phyloP scores from a whole-genome alignment of 306 rosid species.

The Styphnolobium japonicum region DNA sequence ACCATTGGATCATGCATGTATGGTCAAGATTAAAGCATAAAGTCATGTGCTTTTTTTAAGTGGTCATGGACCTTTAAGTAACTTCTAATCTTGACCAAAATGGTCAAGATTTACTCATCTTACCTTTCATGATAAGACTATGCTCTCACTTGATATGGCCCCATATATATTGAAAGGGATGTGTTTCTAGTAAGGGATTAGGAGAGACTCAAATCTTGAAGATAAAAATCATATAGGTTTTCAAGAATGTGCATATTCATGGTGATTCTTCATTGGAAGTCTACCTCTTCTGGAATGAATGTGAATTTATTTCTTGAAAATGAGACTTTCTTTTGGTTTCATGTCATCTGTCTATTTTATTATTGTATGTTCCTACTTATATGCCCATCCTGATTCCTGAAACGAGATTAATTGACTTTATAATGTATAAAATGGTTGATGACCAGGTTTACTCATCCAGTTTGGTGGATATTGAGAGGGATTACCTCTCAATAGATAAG shows the following conservation, averaged over 20 bases:
- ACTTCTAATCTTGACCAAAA: too few species aligned
- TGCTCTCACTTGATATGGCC: too few species aligned
- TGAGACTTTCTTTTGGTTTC: background rate
- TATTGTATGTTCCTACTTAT: background rate
- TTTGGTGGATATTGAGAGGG: conserved; percentile 81
- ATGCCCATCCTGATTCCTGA: background rate
- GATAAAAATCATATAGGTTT: background rate
- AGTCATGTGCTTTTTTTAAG: too few species aligned
- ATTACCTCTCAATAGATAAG: conserved; percentile 66
- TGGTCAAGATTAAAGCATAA: too few species aligned
- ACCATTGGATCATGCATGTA: too few species aligned
- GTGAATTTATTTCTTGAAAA: conserved; percentile 21
- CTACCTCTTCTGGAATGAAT: background rate
- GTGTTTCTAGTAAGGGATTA: background rate
- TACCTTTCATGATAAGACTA: too few species aligned
- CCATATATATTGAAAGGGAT: background rate
- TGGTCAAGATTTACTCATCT: too few species aligned
- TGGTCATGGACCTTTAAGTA: too few species aligned
- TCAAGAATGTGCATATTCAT: conserved; percentile 1
- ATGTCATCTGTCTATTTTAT: background rate
- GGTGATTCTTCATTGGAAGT: conserved; percentile 12
- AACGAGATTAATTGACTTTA: conserved; percentile 4
- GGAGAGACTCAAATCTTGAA: background rate
- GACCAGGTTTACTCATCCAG: conserved; percentile 75
- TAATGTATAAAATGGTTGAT: conserved; percentile 11